Percentiles rank a stretch among this genome's conserved stretches.
Evolutionary conservation across 345 rosid species (phyloP).

Genomic region (Anastatica hierochuntica): DNA sequence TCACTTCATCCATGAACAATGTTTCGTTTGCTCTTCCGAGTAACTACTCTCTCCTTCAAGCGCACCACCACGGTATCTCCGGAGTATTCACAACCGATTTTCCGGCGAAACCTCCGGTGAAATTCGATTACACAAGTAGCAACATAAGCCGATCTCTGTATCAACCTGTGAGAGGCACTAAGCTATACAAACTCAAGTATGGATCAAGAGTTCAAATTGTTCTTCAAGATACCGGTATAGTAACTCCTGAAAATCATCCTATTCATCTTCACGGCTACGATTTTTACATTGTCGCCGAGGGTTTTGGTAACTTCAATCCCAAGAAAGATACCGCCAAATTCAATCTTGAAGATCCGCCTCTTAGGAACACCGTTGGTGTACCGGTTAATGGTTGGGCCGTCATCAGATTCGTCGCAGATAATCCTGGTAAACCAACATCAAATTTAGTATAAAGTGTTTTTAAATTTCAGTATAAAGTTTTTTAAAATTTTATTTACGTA

Average conservation of each 20-base stretch:
- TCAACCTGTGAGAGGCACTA: conserved; percentile 68
- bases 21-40: conserved; percentile 72
- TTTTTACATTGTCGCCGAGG: conserved; percentile 75
- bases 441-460: not conserved
- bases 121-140: conserved; percentile 75
- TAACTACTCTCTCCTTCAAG: conserved; percentile 67
- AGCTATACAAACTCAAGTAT: conserved; percentile 55
- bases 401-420: conserved; percentile 87
- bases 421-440: conserved; percentile 52
- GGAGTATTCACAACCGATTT: conserved; percentile 83
- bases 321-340: conserved; percentile 52
- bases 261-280: conserved; percentile 92
- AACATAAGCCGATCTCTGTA: conserved; percentile 60
- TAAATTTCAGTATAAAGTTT: too few species aligned
- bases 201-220: conserved; percentile 81
- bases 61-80: conserved; percentile 48
- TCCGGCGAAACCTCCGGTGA: conserved; percentile 55
- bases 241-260: conserved; percentile 85
- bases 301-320: conserved; percentile 88
- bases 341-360: conserved; percentile 83
- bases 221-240: conserved; percentile 73
- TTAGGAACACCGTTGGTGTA: conserved; percentile 69
- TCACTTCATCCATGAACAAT: conserved; percentile 83
- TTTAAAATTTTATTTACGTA: too few species aligned
- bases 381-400: conserved; percentile 85